Evolutionary conservation across 495 filamentous ascomycete genomes (phyloP).

Genomic region (Podospora pseudopauciseta): DNA sequence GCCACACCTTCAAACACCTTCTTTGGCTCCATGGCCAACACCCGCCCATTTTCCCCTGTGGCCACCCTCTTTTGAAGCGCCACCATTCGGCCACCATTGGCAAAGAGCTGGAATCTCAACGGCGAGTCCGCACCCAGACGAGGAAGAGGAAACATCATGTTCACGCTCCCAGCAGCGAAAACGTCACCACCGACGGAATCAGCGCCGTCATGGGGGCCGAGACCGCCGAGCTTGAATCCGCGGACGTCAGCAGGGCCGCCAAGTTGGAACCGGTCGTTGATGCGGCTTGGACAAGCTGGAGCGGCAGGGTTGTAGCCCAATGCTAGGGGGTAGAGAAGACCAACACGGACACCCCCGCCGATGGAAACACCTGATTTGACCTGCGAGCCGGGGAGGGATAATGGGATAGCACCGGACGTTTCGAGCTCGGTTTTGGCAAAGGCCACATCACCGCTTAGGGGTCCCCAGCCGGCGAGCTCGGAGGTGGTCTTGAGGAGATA

Average conservation of each 20-base stretch:
- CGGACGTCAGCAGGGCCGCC: conserved; percentile 93
- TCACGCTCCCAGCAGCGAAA: conserved; percentile 82
- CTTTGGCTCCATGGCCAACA: conserved; percentile 32
- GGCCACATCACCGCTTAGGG: conserved; percentile 79
- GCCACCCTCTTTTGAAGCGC: conserved; percentile 58
- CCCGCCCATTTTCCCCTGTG: conserved; percentile 38
- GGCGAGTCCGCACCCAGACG: conserved; percentile 72
- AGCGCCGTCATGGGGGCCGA: conserved; percentile 78
- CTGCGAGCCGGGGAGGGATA: conserved; percentile 62
- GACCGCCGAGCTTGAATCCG: conserved; percentile 82
- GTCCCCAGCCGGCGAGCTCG: conserved; percentile 84
- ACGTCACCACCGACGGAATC: conserved; percentile 90
- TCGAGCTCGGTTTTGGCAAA: conserved; percentile 88
- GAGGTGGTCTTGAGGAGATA: conserved; percentile 70
- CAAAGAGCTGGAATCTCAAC: conserved; percentile 82
- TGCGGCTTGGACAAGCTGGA: conserved; percentile 58
- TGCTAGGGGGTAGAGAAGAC: conserved; percentile 56
- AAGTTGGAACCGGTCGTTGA: conserved; percentile 93
- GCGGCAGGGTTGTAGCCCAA: conserved; percentile 55
- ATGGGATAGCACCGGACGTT: conserved; percentile 65
- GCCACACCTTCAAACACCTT: conserved; percentile 50
- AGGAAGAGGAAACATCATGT: conserved; percentile 79
- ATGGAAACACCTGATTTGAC: conserved; percentile 67
- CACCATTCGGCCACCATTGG: conserved; percentile 84
- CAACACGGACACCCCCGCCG: conserved; percentile 48